Conservation (phyloP, 331 rosid species). For the Ulmus americana region DNA sequence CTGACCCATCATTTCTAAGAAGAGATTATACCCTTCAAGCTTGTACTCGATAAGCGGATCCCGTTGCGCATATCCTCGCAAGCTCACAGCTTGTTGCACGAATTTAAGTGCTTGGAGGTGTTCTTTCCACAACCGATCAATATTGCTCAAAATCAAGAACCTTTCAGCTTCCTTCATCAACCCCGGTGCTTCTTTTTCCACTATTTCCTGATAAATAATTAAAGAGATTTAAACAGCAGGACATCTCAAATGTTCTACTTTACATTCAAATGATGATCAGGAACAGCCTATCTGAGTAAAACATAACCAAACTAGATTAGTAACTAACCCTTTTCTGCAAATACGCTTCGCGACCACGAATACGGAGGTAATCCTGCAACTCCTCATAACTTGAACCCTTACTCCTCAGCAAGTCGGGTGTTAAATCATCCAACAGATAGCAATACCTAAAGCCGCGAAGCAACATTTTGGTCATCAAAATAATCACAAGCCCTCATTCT, state of each 20-base stretch:
- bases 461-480: slow-evolving; percentile 2
- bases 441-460: slow-evolving; percentile 55
- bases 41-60: slow-evolving; percentile 96
- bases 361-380: slow-evolving; percentile 61
- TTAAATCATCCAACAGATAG: slow-evolving; percentile 80
- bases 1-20: slow-evolving; percentile 99
- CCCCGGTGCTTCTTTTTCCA: slow-evolving; percentile 78
- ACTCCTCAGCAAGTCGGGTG: slow-evolving; percentile 61
- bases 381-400: slow-evolving; percentile 58
- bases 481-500: slow-evolving; percentile 4
- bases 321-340: slow-evolving; percentile 68
- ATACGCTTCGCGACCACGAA: slow-evolving; percentile 79
- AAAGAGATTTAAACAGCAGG: too few relatives aligned
- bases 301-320: background rate
- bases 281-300: too few relatives aligned
- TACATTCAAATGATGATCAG: too few relatives aligned
- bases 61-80: slow-evolving; percentile 89
- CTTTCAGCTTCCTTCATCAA: slow-evolving; percentile 95
- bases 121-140: slow-evolving; percentile 92
- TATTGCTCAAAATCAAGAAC: slow-evolving; percentile 77
- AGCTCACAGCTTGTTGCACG: slow-evolving; percentile 91
- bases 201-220: slow-evolving; percentile 42
- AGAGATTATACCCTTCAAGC: slow-evolving; percentile 94
- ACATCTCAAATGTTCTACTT: too few relatives aligned
- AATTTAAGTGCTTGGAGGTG: slow-evolving; percentile 88